Evolutionary conservation across 176 grass and related monocot genomes (phyloP), one percentile per base, ranked within the genome.

Genomic region (Elaeis guineensis): DNA sequence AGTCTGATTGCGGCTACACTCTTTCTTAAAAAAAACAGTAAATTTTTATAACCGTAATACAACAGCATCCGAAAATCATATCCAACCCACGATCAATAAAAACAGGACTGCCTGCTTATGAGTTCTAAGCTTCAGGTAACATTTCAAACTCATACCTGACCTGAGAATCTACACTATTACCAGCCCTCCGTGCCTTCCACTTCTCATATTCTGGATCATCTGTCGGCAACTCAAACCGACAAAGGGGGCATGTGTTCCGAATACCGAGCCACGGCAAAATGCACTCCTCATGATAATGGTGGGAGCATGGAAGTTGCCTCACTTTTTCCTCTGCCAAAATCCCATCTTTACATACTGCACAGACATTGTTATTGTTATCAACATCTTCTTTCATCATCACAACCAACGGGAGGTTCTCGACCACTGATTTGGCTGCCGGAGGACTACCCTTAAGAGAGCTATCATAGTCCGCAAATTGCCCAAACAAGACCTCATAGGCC

Each of bases 261-360:
- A 95, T 89, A 19, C 63, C 81, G n/a, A 95, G 75, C 85, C 85
- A 95, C 5, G 85, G 85, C 55, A 89, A 72, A 75, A 95, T 95
- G 66, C 89, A 95, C 3, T 25, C 73, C n/a, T 69, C 78, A 80
- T 95, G 89, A 69, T 82, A 95, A 63, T 85, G 68, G 67, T 89
- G 89, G 56, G 78, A 77, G 70, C 89, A 95, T 51, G 89, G 89
- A 74, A 89, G 59, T 64, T 53, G 71, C 61, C 70, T 72, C 26
- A 86, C 78, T 4, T 48, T 56, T 55, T 82, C 85, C 24, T 69
- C 84, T 5, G 68, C 78, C 67, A 70, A 56, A 54, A 89, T 69
- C 51, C 68, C 52, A 23, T 89, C 87, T 77, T 89, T 98, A 77
- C 93, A 98, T 49, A 92, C 84, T 7, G 93, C 88, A 76, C 93